Percentiles rank a stretch among this genome's conserved stretches.
Evolutionary conservation across 305 asterid species (phyloP).

Genomic region (Solanum hybrid): DNA sequence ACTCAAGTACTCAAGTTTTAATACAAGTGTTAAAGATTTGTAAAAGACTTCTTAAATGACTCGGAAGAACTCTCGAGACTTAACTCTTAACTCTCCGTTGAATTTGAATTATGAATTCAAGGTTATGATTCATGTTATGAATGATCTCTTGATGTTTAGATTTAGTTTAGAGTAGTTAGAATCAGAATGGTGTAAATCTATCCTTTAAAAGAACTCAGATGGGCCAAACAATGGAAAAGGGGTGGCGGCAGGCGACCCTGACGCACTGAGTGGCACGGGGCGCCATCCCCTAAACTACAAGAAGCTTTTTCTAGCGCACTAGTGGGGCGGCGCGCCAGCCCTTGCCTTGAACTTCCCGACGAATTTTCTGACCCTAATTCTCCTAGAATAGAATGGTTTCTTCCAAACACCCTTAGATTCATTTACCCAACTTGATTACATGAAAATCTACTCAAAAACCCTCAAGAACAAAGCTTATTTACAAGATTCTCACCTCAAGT

Average conservation of each 20-base stretch:
- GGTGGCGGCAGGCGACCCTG: neutral
- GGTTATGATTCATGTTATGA: neutral
- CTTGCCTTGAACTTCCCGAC: neutral
- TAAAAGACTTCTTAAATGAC: neutral
- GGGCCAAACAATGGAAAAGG: neutral
- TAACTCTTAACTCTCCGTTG: neutral
- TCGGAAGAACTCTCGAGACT: neutral
- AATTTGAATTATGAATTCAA: neutral
- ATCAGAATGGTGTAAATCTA: neutral
- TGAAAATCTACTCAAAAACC: neutral
- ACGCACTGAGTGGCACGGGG: neutral
- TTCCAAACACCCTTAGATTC: neutral
- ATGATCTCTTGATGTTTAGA: neutral
- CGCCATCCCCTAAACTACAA: neutral
- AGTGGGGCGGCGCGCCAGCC: neutral
- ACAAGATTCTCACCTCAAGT: neutral
- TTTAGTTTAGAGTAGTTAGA: neutral
- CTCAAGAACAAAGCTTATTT: neutral
- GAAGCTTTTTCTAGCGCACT: neutral
- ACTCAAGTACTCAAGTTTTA: neutral
- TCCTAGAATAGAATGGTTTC: neutral
- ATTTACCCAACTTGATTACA: neutral
- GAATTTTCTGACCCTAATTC: neutral
- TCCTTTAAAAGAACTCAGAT: too few species aligned
- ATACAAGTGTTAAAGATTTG: neutral